Evolutionary conservation across 225 moss, liverwort and hornwort species (phyloP).

Genomic region (Bryoerythrophyllum caledonicum): DNA sequence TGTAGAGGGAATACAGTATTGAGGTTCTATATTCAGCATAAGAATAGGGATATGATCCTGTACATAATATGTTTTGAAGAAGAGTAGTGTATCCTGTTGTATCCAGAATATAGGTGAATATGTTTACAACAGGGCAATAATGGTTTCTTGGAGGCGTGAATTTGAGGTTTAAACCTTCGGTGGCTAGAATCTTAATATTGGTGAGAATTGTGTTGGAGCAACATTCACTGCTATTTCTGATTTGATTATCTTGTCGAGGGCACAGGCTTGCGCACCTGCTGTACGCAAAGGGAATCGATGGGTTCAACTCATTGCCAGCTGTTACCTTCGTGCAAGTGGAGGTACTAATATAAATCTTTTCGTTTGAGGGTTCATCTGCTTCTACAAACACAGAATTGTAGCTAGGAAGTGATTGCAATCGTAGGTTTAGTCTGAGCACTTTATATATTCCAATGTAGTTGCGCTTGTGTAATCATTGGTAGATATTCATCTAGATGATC

Average conservation of each 20-base stretch:
- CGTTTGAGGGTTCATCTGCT: constrained; percentile 2
- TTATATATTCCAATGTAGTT: background rate
- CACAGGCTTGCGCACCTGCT: constrained; percentile 33
- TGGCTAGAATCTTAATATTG: background rate
- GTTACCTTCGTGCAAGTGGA: constrained; percentile 40
- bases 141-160: background rate
- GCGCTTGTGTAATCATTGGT: background rate
- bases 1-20: background rate
- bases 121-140: background rate
- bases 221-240: background rate
- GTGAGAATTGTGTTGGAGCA: background rate
- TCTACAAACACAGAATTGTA: background rate
- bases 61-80: constrained; percentile 9
- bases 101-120: constrained; percentile 26
- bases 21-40: background rate
- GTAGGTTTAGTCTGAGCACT: background rate
- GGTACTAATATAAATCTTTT: constrained; percentile 18
- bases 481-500: background rate
- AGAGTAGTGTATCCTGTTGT: constrained; percentile 32
- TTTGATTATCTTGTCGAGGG: constrained; percentile 20
- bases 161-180: background rate
- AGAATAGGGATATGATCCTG: background rate
- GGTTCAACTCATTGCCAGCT: constrained; percentile 32
- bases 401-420: background rate
- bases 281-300: constrained; percentile 36